Conservation (phyloP, 2,329 filamentous ascomycete species). For the Teratosphaeria epicoccoides region DNA sequence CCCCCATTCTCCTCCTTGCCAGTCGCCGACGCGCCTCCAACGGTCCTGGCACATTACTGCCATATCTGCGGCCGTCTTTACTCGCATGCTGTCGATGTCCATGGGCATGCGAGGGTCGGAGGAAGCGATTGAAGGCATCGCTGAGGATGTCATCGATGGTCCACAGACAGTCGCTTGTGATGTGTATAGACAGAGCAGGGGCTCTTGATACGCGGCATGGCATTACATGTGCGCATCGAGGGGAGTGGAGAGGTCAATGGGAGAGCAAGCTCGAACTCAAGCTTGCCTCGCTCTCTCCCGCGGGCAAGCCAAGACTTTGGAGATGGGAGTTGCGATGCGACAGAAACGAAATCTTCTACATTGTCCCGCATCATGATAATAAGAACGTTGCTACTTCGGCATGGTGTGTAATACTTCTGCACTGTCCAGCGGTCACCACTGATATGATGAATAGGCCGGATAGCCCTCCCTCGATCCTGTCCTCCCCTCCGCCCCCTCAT, state of each 20-base stretch:
- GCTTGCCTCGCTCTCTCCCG: not conserved
- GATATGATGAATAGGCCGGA: conserved; percentile 24
- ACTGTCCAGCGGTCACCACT: not conserved
- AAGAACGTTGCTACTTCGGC: conserved; percentile 31
- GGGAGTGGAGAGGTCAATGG: conserved; percentile 1
- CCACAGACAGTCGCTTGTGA: conserved; percentile 41
- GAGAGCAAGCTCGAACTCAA: not conserved
- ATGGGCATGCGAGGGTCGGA: conserved; percentile 25
- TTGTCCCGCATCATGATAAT: conserved; percentile 29
- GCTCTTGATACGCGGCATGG: conserved; percentile 12
- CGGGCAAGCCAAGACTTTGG: conserved; percentile 10
- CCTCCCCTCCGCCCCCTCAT: conserved; percentile 22
- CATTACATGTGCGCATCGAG: conserved; percentile 14
- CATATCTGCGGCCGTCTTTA: conserved; percentile 34
- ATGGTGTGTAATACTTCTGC: conserved; percentile 20
- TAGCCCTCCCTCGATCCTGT: conserved; percentile 25
- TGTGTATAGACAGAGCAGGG: conserved; percentile 8
- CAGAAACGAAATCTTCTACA: not conserved
- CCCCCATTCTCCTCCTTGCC: conserved; percentile 45
- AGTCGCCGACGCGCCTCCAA: conserved; percentile 49
- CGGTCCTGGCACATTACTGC: conserved; percentile 51
- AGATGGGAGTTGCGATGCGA: conserved; percentile 1
- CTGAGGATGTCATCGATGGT: conserved; percentile 48
- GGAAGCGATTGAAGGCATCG: conserved; percentile 42
- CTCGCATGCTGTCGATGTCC: not conserved